phyloP scores from a whole-genome alignment of 192 early-diverging fungal genomes.

The Umbelopsis vinacea region DNA sequence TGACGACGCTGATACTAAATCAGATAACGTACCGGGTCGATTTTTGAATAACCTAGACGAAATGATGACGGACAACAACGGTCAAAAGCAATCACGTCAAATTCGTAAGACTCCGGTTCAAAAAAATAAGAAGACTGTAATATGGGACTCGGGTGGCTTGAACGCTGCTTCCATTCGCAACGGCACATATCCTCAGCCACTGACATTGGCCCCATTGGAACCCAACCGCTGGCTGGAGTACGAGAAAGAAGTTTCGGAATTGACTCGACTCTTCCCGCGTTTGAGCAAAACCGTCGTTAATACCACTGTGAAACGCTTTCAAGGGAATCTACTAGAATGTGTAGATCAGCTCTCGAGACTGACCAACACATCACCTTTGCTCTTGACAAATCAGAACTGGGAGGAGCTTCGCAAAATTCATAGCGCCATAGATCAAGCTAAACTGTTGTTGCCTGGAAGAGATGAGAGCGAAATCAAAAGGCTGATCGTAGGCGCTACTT shows the following conservation, averaged over 20 bases:
- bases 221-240: slow-evolving; percentile 38
- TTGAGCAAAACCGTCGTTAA: slow-evolving; percentile 2
- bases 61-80: too few relatives aligned
- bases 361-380: slow-evolving; percentile 11
- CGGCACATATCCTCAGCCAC: neutral
- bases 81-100: slow-evolving; percentile 3
- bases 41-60: neutral
- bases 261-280: slow-evolving; percentile 26
- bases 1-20: neutral
- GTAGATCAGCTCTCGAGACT: slow-evolving; percentile 10
- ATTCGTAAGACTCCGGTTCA: neutral
- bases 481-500: slow-evolving; percentile 42
- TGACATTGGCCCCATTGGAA: slow-evolving; percentile 10
- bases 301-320: slow-evolving; percentile 17
- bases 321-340: slow-evolving; percentile 31
- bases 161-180: neutral
- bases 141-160: slow-evolving; percentile 27
- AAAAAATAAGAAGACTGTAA: neutral
- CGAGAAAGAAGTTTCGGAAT: slow-evolving; percentile 3
- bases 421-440: slow-evolving; percentile 32
- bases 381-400: slow-evolving; percentile 9
- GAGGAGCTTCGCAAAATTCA: slow-evolving; percentile 34
- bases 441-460: slow-evolving; percentile 32
- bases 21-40: neutral
- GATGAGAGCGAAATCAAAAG: slow-evolving; percentile 38